Evolutionary conservation across 116 monocot genomes (phyloP).

Genomic region (Iris pallida): DNA sequence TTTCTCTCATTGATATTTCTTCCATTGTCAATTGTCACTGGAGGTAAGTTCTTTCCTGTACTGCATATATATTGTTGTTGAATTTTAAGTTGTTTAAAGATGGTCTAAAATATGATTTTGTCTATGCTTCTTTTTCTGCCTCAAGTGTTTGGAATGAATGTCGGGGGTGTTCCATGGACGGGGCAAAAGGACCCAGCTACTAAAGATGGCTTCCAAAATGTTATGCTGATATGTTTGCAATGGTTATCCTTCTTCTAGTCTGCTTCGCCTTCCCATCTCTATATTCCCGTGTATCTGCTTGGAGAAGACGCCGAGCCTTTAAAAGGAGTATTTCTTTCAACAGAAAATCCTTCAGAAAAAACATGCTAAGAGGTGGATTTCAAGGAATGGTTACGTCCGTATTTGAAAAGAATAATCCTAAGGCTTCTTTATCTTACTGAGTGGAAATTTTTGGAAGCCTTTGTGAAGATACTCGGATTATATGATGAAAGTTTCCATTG

Average conservation of each 20-base stretch:
- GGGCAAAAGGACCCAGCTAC: constrained; percentile 18
- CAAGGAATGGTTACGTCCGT: not conserved
- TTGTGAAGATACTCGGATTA: no score
- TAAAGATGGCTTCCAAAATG: constrained; percentile 39
- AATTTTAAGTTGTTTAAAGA: not conserved
- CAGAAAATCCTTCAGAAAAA: not conserved
- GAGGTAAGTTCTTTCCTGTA: constrained; percentile 30
- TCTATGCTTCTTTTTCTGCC: not conserved
- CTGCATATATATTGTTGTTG: not conserved
- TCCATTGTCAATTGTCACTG: constrained; percentile 55
- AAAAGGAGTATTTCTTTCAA: not conserved
- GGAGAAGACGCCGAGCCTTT: constrained; percentile 12
- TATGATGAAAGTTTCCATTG: no score
- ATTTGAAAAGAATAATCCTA: not conserved
- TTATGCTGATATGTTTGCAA: constrained; percentile 33
- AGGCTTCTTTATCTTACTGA: not conserved
- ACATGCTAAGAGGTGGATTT: not conserved
- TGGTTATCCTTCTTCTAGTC: constrained; percentile 34
- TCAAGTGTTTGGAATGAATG: constrained; percentile 67
- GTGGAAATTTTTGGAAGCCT: no score
- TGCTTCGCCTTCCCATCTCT: constrained; percentile 43
- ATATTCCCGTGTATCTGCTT: constrained; percentile 21
- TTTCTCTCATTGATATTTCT: constrained; percentile 56
- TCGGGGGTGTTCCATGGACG: constrained; percentile 62
- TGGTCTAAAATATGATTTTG: not conserved